Conservation (phyloP, 345 rosid species). For the Combretum micranthum region DNA sequence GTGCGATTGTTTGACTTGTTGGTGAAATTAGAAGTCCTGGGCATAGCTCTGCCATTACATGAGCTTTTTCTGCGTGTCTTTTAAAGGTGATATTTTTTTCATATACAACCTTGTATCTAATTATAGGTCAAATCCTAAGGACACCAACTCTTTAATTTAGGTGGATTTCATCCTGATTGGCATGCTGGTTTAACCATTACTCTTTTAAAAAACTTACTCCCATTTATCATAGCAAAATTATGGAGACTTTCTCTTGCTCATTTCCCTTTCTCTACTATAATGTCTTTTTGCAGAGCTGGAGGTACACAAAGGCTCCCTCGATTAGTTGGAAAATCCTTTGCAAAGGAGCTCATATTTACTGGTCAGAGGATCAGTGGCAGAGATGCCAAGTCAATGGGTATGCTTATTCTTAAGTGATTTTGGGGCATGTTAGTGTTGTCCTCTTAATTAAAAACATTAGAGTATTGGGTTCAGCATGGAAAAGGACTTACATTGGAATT, state of each 20-base stretch:
- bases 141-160: too few relatives aligned
- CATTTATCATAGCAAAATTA: too few relatives aligned
- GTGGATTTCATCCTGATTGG: too few relatives aligned
- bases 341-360: slow-evolving; percentile 84
- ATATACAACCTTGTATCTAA: neutral
- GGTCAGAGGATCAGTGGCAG: slow-evolving; percentile 65
- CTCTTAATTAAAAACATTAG: too few relatives aligned
- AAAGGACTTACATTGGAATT: neutral
- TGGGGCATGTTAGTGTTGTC: neutral
- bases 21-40: too few relatives aligned
- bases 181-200: too few relatives aligned
- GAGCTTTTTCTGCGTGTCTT: too few relatives aligned
- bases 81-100: neutral
- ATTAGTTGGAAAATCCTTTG: slow-evolving; percentile 68
- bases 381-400: slow-evolving; percentile 67
- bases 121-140: too few relatives aligned
- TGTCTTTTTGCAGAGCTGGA: slow-evolving; percentile 53
- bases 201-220: too few relatives aligned
- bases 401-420: slow-evolving; percentile 7
- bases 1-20: too few relatives aligned
- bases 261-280: neutral
- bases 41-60: too few relatives aligned
- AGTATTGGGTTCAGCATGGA: neutral
- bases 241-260: neutral
- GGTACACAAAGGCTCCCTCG: slow-evolving; percentile 92